phyloP scores from a whole-genome alignment of 768 basidiomycete species.

The Pleurotus cornucopiae region DNA sequence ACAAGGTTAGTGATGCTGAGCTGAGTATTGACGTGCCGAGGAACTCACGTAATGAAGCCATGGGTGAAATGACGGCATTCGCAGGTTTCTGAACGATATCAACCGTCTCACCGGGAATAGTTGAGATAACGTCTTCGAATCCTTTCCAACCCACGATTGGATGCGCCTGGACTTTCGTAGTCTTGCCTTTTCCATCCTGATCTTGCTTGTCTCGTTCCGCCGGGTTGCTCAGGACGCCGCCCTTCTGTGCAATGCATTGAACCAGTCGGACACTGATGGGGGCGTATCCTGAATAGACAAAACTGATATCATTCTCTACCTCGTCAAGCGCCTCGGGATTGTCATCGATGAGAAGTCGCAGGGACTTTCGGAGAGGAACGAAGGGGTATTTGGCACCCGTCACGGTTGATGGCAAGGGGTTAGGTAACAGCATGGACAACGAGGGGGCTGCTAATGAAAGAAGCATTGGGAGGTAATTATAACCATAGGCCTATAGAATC shows the following conservation, averaged over 20 bases:
- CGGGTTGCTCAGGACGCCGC: slow-evolving; percentile 81
- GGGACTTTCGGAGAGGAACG: slow-evolving; percentile 66
- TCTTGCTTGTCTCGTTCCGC: slow-evolving; percentile 38
- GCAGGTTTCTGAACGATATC: slow-evolving; percentile 60
- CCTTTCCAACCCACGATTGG: slow-evolving; percentile 96
- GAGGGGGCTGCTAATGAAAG: slow-evolving; percentile 63
- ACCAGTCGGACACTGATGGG: slow-evolving; percentile 89
- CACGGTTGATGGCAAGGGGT: slow-evolving; percentile 56
- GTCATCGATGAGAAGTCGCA: slow-evolving; percentile 92
- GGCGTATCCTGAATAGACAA: slow-evolving; percentile 95
- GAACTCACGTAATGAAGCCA: slow-evolving; percentile 28
- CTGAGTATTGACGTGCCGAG: neutral
- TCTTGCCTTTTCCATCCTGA: slow-evolving; percentile 23
- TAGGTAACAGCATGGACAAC: slow-evolving; percentile 63
- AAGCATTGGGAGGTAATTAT: slow-evolving; percentile 63
- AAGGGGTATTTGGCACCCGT: slow-evolving; percentile 66
- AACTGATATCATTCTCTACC: slow-evolving; percentile 91
- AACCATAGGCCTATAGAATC: slow-evolving; percentile 63
- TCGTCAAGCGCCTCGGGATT: slow-evolving; percentile 71
- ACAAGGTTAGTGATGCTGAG: neutral
- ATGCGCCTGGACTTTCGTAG: slow-evolving; percentile 73
- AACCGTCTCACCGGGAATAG: slow-evolving; percentile 82
- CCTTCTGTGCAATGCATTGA: slow-evolving; percentile 91
- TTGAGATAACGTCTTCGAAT: slow-evolving; percentile 84
- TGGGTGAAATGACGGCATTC: slow-evolving; percentile 20